Evolutionary conservation across 208 protist genomes (phyloP), one percentile per base, ranked within the genome.

Genomic region (Naegleria gruberi): DNA sequence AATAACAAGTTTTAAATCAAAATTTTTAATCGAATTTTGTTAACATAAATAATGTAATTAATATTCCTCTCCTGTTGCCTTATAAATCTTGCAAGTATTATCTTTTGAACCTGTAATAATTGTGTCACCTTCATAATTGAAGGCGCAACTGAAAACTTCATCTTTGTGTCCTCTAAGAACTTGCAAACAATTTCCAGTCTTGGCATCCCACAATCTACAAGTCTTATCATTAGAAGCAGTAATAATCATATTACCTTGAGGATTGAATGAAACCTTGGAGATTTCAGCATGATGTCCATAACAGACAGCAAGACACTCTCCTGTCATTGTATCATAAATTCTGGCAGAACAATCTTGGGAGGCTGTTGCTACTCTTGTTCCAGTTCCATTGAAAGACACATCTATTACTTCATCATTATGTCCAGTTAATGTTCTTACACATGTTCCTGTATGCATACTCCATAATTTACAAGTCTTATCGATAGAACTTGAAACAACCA

Each of bases 61-160:
- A 37, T 37, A 77, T 37, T 77, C 30, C 1, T 77, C 65, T 1
- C 34, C 65, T 7, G 30, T 30, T 19, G 65, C 65, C 34, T 26
- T 77, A 26, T 77, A 99, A 90, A 98, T 97, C 46, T 97, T 94
- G 93, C 97, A 98, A 40, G 96, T 98, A 93, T 99, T 99, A 93
- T 99, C 97, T 90, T 98, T 98, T n/a, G 96, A 98, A 43, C 96
- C 97, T 0, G 97, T 99, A 57, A 99, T 93, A 83, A 99, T 99
- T 8, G 96, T 98, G 91, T 98, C 96, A 4, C 97, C 97, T 89
- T 93, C 93, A 89, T 95, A 95, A 94, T 99, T 99, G 93, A 98
- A 99, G 15, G 96, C 95, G 91, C 96, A 98, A 7, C 94, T 96
- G 92, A 99, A 98, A 91, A 99, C 98, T 91, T 98, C 97, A 89